These are phyloP conservation scores for Neospora caninum DNA, from an alignment of 169 alveolate species.

Conservation along the genomic window DNA sequence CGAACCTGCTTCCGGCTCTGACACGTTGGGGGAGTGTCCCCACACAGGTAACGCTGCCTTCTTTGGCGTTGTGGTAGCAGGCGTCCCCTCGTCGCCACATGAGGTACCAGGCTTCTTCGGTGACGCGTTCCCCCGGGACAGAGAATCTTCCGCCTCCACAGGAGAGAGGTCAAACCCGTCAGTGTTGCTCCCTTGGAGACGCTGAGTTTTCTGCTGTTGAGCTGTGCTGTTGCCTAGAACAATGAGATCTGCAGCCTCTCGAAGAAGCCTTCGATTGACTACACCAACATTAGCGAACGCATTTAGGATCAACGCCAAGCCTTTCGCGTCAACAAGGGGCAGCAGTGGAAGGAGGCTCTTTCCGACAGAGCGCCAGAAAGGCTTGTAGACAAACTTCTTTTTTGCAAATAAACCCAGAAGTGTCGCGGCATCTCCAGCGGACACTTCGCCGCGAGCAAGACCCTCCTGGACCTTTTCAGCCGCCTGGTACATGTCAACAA, in stretches of 20 bases:
- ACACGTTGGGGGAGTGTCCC: no score
- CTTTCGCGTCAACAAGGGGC: neutral
- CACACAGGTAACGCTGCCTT: no score
- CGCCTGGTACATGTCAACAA: conserved; percentile 21
- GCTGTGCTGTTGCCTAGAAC: neutral
- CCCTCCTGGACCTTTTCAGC: neutral
- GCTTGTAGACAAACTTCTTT: conserved; percentile 11
- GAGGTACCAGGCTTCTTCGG: no score
- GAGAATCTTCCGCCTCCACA: no score
- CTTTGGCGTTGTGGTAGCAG: no score
- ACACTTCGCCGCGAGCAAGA: neutral
- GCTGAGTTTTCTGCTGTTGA: no score
- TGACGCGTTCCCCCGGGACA: no score
- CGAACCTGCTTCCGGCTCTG: no score
- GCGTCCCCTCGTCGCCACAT: no score
- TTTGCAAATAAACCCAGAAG: conserved; percentile 15
- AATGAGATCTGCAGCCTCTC: neutral
- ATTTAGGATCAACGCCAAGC: neutral
- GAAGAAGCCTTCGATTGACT: neutral
- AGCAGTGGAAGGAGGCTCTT: neutral
- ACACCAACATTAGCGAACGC: conserved; percentile 10
- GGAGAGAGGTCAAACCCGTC: no score
- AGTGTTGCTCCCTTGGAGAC: no score
- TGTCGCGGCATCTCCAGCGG: neutral
- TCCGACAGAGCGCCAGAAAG: conserved; percentile 26